Evolutionary conservation across 805 yeast genomes (phyloP), one percentile per base, ranked within the genome.

Genomic region (Candida coleopterorum): DNA sequence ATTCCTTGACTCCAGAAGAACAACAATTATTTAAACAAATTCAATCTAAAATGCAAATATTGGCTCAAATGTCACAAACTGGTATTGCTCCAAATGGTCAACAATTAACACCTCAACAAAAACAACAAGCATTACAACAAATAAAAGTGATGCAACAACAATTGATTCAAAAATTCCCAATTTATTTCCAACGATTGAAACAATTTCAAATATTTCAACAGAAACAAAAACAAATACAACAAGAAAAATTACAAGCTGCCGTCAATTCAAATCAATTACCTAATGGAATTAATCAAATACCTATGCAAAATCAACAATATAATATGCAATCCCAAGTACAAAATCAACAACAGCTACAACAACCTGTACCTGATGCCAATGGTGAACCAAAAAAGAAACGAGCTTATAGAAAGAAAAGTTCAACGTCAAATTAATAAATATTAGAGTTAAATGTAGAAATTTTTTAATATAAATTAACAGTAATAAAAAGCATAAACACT

Each of bases 51-150:
- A 62, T 65, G 62, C 59, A 53, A 38, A 58, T 70, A 2, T 60
- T 65, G 32, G 65, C 62, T 2, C 53, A 55, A 37, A 66, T 67
- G 70, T 68, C 71, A 4, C 61, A 63, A 37, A 50, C 64, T 9
- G 73, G 73, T 1, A 46, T 59, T 11, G 64, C 71, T 2, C 73
- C 73, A n/a, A 66, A 60, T 38, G 53, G 70, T 18, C 55, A 62
- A 18, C 58, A 58, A 28, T 56, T 67, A 32, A 62, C 65, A 4
- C 67, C 68, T 4, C 68, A 62, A 32, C 73, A 67, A 39, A 69
- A 66, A 34, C 71, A 64, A 38, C 70, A 64, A 37, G 72, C 73
- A 1, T 42, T 63, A 11, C 68, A 62, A 37, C 72, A 67, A 43
- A 68, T 70, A 11, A 63, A 64, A 37, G 39, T 48, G 9, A 41